Conservation (phyloP, 163 green algal species). For the Chlamydomonas reinhardtii region DNA sequence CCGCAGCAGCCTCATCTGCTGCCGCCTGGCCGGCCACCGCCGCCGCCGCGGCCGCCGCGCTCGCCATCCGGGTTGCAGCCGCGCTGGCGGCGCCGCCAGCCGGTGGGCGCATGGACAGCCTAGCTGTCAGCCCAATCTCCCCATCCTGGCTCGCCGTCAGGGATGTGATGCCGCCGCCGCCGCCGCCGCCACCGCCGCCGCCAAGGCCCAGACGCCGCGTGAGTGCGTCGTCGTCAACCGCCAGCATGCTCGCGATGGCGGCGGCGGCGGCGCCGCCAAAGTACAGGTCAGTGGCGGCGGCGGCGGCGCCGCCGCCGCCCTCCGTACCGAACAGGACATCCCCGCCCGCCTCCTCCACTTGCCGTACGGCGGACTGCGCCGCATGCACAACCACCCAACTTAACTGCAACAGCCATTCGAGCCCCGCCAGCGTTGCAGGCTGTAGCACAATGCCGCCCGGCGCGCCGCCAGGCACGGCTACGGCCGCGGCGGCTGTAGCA, state of each 20-base stretch:
- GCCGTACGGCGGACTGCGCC: background rate
- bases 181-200: constrained; percentile 1
- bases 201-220: background rate
- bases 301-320: background rate
- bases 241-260: background rate
- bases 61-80: background rate
- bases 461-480: background rate
- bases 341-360: background rate
- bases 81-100: too few species aligned
- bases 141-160: constrained; percentile 14
- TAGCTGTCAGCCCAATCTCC: constrained; percentile 22
- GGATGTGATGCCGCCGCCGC: constrained; percentile 10
- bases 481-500: background rate
- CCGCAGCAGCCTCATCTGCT: background rate
- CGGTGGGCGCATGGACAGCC: constrained; percentile 14
- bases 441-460: background rate
- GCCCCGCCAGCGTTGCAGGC: constrained; percentile 17
- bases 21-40: background rate
- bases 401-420: constrained; percentile 17
- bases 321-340: background rate
- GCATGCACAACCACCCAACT: background rate
- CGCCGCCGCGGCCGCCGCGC: background rate
- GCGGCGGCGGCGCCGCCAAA: background rate
- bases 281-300: background rate
- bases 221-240: too few species aligned